Base-by-base conservation (phyloP, 129 eudicot species). In the Calendula officinalis region DNA sequence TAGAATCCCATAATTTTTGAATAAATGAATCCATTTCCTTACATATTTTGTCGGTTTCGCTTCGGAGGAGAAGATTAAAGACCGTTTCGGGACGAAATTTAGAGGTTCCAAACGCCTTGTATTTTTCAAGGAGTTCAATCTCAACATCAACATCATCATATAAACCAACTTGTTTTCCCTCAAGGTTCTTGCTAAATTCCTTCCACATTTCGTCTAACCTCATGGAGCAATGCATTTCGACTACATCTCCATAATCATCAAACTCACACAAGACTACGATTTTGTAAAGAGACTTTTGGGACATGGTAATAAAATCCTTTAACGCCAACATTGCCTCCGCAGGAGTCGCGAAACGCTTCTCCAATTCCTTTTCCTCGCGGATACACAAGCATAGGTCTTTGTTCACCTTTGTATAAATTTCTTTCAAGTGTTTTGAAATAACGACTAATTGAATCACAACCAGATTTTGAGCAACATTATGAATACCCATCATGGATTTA, bases 401-500 rank as follows among this genome's bases (percentile, higher is more conserved):
- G 45, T 62, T 44, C 16, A 62, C 32, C 50, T 43, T 32, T 41
- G 5, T 6, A 11, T 42, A 39, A 43, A 40, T n/a, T 41, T n/a
- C 40, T 12, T 4, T 15, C 41, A 44, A 44, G 9, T 41, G 2
- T 32, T 62, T 10, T 5, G 6, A 43, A 42, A 44, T 42, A 40
- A 2, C 30, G 9, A 8, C 16, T 62, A 44, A 44, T 4, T 62
- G 67, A 12, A 62, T 43, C 30, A 27, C 10, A 44, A 45, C 37
- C 7, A 62, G 67, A 27, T 43, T 44, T 40, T 44, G 41, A 42
- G 67, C 67, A 62, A 62, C 15, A 44, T n/a, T 54, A 32, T n/a
- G 41, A 12, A 44, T 33, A 62, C 67, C 67, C 41, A 62, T 30
- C 40, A 62, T 43, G 54, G 67, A 62, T 62, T 62, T 62, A 54